Evolutionary conservation across 805 yeast species (phyloP), one percentile per base, ranked within the genome.

Genomic region (Suhomyces sp.): DNA sequence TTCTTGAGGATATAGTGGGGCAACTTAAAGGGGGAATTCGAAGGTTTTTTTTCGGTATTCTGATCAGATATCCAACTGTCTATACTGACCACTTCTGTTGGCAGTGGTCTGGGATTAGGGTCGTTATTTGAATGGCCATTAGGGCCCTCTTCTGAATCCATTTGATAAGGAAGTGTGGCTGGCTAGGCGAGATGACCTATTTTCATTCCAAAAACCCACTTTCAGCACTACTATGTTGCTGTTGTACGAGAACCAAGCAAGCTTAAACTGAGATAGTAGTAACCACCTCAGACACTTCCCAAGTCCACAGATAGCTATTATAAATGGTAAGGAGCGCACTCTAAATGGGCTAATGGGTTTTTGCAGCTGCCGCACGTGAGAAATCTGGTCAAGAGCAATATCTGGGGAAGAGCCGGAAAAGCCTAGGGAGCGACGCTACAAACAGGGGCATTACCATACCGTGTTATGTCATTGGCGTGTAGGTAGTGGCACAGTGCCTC

Each of bases 1-100:
- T 53, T 52, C 36, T 45, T 51, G 42, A 50, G 54, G 23, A 55
- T 50, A 29, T 42, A 50, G 27, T 33, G 46, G 15, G 58, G 56
- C 6, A 53, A 44, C 48, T 51, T 47, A 45, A 53, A 42, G 10
- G 27, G 27, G 12, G 46, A 22, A n/a, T 42, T 15, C 22, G 31
- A 24, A 24, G 42, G n/a, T 4, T 38, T 19, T 17, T 38, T n/a
- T 17, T 38, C 7, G 24, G 42, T 17, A 10, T 4, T 17, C 42
- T 38, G 12, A 38, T 6, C 42, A 8, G 42, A 12, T 12, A 19
- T 38, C 42, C 42, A 38, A 19, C 24, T 19, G 13, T 17, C 42
- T 10, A 38, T 38, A 10, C n/a, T 12, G 7, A 38, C 42, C 13
- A 17, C n/a, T 4, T 38, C 17, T 9, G 13, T 9, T 38, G 42